Evolutionary conservation across 257 asterid genomes (phyloP).

Genomic region (Solanum dulcamara): DNA sequence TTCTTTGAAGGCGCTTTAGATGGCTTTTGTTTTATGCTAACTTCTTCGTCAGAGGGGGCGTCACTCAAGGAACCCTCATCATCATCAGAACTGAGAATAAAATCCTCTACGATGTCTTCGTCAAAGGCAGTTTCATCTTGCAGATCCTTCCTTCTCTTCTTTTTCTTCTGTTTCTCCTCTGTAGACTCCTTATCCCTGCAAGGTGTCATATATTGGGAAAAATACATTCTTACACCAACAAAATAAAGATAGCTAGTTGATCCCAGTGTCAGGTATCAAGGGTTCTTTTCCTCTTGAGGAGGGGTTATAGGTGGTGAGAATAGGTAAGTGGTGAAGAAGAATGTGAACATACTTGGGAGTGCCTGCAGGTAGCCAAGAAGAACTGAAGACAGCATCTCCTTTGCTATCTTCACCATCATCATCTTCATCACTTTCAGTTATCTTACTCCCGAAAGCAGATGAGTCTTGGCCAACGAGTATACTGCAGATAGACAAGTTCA

Average conservation of each 20-base stretch:
- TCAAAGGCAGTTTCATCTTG: conserved; percentile 25
- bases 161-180: conserved; percentile 27
- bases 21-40: conserved; percentile 21
- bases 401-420: conserved; percentile 34
- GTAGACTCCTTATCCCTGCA: conserved; percentile 27
- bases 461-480: conserved; percentile 55
- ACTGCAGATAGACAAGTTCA: conserved; percentile 18
- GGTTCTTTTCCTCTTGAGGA: background rate
- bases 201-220: background rate
- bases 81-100: conserved; percentile 72
- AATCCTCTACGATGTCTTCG: conserved; percentile 75
- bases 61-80: conserved; percentile 30
- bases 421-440: conserved; percentile 36
- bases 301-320: background rate
- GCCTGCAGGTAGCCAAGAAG: conserved; percentile 35
- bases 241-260: background rate
- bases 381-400: conserved; percentile 24
- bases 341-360: conserved; percentile 33
- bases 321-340: background rate
- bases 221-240: background rate
- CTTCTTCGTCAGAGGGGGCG: conserved; percentile 24
- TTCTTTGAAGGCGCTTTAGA: conserved; percentile 10
- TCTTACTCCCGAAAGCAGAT: conserved; percentile 32
- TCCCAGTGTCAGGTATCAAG: background rate
- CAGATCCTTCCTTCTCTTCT: conserved; percentile 16